Evolutionary conservation across 1,139 yeast species (phyloP).

Genomic region (Debaryomyces psychrophilus): DNA sequence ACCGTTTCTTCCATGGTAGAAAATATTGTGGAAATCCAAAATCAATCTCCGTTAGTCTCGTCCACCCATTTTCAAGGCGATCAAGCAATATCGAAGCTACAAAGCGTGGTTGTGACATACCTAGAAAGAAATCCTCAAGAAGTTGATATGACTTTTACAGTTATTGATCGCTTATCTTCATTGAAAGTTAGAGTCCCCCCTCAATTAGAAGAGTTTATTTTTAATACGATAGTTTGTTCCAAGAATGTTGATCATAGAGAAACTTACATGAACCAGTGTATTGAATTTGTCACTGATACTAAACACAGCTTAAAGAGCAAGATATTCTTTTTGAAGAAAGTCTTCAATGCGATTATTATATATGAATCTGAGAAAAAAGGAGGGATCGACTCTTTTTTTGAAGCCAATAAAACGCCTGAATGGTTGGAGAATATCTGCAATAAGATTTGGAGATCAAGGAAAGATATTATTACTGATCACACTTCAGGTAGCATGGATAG

Average conservation of each 20-base stretch:
- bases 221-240: slow-evolving; percentile 57
- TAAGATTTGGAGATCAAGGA: slow-evolving; percentile 72
- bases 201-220: slow-evolving; percentile 59
- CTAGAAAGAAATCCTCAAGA: slow-evolving; percentile 40
- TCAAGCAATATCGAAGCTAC: slow-evolving; percentile 69
- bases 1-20: slow-evolving; percentile 50
- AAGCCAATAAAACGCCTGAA: slow-evolving; percentile 35
- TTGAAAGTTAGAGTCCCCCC: slow-evolving; percentile 52
- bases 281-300: slow-evolving; percentile 49
- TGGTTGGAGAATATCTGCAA: slow-evolving; percentile 70
- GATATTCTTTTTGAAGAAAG: slow-evolving; percentile 61
- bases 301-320: slow-evolving; percentile 54
- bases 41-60: slow-evolving; percentile 52
- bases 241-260: slow-evolving; percentile 51
- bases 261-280: slow-evolving; percentile 53
- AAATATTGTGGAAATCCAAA: slow-evolving; percentile 46
- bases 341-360: slow-evolving; percentile 68
- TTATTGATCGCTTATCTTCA: slow-evolving; percentile 52
- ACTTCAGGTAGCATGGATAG: slow-evolving; percentile 74
- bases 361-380: slow-evolving; percentile 61
- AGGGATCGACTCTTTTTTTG: slow-evolving; percentile 53
- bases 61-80: slow-evolving; percentile 73
- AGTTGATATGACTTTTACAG: slow-evolving; percentile 43
- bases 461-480: slow-evolving; percentile 56
- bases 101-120: slow-evolving; percentile 53